These are phyloP conservation scores for Boletellus ananas DNA, from an alignment of 768 basidiomycete genomes.

Conservation along the genomic window DNA sequence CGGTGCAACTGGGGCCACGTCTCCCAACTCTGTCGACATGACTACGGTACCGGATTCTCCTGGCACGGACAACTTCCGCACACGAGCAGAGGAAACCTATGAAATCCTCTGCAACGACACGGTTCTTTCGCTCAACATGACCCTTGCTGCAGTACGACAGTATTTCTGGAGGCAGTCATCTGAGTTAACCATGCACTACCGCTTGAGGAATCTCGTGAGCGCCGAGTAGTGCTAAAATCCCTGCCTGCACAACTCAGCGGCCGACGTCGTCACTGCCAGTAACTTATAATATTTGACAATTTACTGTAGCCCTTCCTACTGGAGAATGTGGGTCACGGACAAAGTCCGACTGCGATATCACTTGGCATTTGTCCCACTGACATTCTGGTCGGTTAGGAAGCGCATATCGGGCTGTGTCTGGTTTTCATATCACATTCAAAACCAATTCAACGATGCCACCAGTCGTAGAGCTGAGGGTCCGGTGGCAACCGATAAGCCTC, in stretches of 20 bases:
- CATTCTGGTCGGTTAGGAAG: no score
- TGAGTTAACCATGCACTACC: slow-evolving; percentile 77
- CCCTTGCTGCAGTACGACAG: slow-evolving; percentile 85
- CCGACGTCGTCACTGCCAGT: slow-evolving; percentile 3
- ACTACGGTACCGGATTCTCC: slow-evolving; percentile 31
- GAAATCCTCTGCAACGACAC: slow-evolving; percentile 88
- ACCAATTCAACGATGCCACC: no score
- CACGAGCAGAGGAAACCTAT: slow-evolving; percentile 62
- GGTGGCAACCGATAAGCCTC: no score
- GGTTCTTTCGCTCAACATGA: slow-evolving; percentile 83
- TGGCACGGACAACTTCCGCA: slow-evolving; percentile 16
- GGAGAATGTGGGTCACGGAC: background rate
- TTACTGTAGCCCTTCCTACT: background rate
- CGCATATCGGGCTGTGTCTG: no score
- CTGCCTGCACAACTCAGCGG: background rate
- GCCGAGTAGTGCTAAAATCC: slow-evolving; percentile 3
- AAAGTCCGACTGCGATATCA: no score
- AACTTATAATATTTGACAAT: slow-evolving; percentile 23
- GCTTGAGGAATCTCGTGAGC: slow-evolving; percentile 37
- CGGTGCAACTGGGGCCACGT: slow-evolving; percentile 28
- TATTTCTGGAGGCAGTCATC: slow-evolving; percentile 78
- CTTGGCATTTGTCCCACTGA: no score
- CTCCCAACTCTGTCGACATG: slow-evolving; percentile 35
- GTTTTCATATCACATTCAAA: no score
- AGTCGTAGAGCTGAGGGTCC: no score